Conservation (phyloP, 1,284 basidiomycete species). For the Peniophora sp. region DNA sequence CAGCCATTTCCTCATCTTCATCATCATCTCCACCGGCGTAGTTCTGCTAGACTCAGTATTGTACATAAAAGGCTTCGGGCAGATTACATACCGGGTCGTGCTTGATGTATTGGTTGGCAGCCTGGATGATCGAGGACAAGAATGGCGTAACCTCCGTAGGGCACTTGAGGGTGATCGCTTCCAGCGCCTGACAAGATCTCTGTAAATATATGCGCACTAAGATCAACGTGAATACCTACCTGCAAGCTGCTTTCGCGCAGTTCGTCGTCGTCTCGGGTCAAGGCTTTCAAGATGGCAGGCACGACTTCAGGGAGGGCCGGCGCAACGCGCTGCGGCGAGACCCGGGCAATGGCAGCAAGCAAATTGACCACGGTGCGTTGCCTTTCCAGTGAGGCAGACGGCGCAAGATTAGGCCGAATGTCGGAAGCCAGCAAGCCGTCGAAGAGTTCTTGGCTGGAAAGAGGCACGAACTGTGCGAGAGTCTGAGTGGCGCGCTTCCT, state of each 20-base stretch:
- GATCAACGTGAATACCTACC: conserved; percentile 24
- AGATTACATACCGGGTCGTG: conserved; percentile 92
- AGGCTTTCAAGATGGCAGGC: conserved; percentile 61
- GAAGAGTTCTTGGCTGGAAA: conserved; percentile 52
- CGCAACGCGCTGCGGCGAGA: conserved; percentile 60
- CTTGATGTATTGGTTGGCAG: conserved; percentile 76
- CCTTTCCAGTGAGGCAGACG: conserved; percentile 48
- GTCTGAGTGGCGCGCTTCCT: conserved; percentile 87
- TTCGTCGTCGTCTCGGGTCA: conserved; percentile 72
- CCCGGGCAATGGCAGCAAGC: conserved; percentile 69
- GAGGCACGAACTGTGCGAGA: conserved; percentile 73
- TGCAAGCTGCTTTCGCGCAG: conserved; percentile 72
- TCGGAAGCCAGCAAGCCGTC: conserved; percentile 43
- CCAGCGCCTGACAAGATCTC: conserved; percentile 55
- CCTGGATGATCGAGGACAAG: conserved; percentile 60
- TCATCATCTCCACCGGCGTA: conserved; percentile 76
- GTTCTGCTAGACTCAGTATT: conserved; percentile 45
- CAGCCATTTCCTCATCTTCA: conserved; percentile 80
- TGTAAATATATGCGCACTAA: neutral
- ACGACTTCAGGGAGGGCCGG: conserved; percentile 53
- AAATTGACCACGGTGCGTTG: conserved; percentile 77
- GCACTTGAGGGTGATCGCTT: conserved; percentile 77
- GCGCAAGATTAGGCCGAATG: conserved; percentile 55
- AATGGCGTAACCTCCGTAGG: conserved; percentile 76
- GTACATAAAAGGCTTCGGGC: too few species aligned